Evolutionary conservation across 306 rosid genomes (phyloP), one percentile per base, ranked within the genome.

Genomic region (Astragalus membranaceus): DNA sequence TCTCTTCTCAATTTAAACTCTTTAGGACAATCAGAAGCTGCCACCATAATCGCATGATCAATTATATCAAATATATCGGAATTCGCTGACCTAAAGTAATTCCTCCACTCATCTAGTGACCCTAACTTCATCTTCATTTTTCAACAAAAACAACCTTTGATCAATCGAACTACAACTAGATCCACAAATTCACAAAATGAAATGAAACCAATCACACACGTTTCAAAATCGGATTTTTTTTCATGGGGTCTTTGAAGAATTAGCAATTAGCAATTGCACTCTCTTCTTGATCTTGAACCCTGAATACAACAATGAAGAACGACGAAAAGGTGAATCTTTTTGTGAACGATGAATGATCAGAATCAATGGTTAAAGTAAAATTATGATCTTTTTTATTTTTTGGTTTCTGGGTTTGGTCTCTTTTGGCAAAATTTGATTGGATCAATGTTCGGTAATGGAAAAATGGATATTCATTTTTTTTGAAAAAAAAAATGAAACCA

Each of bases 11-110:
- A 56, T 50, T 75, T 84, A 53, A 91, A 88, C 86, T 91, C 91
- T 64, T 84, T 87, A 0, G 99, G 95, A 36, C 92, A 91, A 84
- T 94, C 97, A 8, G 84, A 74, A 57, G 94, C 96, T 2, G 97
- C 99, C 67, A 94, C 99, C 79, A 83, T 64, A 77, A 94, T 94
- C 0, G 99, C 99, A 41, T 83, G 86, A 61, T 94, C 92, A 64
- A 94, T 91, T 79, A 94, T 86, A 5, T 63, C 85, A 47, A 94
- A 94, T 50, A 94, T 91, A 39, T 91, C 89, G 0, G 83, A 91
- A 62, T 80, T 87, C 1, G 91, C 84, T 6, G 87, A 64, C 14
- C 95, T 50, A 44, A 94, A 94, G 83, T 87, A 94, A 65, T 47
- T 74, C 80, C 99, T 87, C 99, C 99, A 94, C 58, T 86, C 74